Evolutionary conservation across 2,329 filamentous ascomycete species (phyloP).

Genomic region (Alternaria sp.): DNA sequence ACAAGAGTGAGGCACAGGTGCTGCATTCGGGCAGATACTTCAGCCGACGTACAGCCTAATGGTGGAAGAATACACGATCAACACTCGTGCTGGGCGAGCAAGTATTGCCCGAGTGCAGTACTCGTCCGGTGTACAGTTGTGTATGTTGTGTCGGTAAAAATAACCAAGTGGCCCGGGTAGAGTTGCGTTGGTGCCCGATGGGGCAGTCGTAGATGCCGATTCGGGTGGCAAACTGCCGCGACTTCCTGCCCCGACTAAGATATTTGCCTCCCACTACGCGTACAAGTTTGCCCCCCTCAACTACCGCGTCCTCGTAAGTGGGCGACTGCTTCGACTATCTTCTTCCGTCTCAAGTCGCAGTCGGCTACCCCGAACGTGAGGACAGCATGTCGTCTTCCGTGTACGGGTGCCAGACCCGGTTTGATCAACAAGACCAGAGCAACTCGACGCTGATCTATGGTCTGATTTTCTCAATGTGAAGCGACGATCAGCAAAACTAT

Average conservation of each 20-base stretch:
- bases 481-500: slow-evolving; percentile 27
- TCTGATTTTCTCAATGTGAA: slow-evolving; percentile 26
- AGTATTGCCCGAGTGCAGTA: neutral
- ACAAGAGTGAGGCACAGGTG: neutral
- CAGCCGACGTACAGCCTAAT: neutral
- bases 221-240: slow-evolving; percentile 20
- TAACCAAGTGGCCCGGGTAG: neutral
- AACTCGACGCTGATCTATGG: slow-evolving; percentile 32
- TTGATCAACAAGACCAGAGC: slow-evolving; percentile 4
- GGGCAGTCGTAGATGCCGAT: slow-evolving; percentile 18
- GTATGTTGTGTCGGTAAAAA: slow-evolving; percentile 2
- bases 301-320: neutral
- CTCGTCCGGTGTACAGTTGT: neutral
- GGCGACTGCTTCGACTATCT: slow-evolving; percentile 1
- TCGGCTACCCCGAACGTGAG: slow-evolving; percentile 23
- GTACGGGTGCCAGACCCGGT: slow-evolving; percentile 4
- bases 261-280: slow-evolving; percentile 15
- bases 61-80: neutral
- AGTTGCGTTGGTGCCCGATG: slow-evolving; percentile 15
- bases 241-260: slow-evolving; percentile 1
- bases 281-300: slow-evolving; percentile 19
- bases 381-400: neutral
- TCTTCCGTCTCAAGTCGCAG: slow-evolving; percentile 8
- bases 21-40: neutral
- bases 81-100: neutral